Percentiles rank a stretch among this genome's conserved stretches.
Evolutionary conservation across 352 stramenopile species (phyloP).

Genomic region (Globisporangium camurandrum): DNA sequence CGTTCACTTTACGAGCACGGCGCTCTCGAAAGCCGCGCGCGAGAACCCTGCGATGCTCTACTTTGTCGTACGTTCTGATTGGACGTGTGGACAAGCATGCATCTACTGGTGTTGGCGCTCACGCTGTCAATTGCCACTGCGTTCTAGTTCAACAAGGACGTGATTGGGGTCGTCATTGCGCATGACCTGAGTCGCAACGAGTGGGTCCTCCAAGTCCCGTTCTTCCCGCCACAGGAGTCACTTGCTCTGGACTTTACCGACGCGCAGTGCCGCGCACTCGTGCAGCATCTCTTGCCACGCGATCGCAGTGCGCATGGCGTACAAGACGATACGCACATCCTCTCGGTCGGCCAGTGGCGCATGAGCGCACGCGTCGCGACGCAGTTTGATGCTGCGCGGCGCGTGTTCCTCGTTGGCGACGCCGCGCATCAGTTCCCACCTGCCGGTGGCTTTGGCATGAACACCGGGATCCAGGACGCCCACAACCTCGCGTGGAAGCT

Average conservation of each 20-base stretch:
- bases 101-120: neutral
- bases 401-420: slow-evolving; percentile 88
- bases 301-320: slow-evolving; percentile 1
- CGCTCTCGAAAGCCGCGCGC: slow-evolving; percentile 38
- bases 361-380: slow-evolving; percentile 91
- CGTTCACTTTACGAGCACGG: slow-evolving; percentile 89
- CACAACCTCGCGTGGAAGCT: slow-evolving; percentile 93
- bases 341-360: slow-evolving; percentile 87
- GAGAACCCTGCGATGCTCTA: slow-evolving; percentile 91
- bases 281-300: slow-evolving; percentile 38
- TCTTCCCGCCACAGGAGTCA: slow-evolving; percentile 84
- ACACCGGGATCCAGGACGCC: slow-evolving; percentile 88
- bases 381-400: slow-evolving; percentile 59
- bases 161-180: slow-evolving; percentile 90
- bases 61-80: slow-evolving; percentile 64
- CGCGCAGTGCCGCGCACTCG: slow-evolving; percentile 43
- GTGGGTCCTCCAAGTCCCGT: slow-evolving; percentile 91
- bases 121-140: neutral
- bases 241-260: slow-evolving; percentile 55
- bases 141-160: slow-evolving; percentile 64
- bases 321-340: slow-evolving; percentile 69
- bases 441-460: slow-evolving; percentile 90
- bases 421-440: slow-evolving; percentile 90
- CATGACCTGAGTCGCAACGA: slow-evolving; percentile 85
- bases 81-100: neutral